Evolutionary conservation across 441 rosid genomes (phyloP), one percentile per base, ranked within the genome.

Genomic region (Breynia disticha): DNA sequence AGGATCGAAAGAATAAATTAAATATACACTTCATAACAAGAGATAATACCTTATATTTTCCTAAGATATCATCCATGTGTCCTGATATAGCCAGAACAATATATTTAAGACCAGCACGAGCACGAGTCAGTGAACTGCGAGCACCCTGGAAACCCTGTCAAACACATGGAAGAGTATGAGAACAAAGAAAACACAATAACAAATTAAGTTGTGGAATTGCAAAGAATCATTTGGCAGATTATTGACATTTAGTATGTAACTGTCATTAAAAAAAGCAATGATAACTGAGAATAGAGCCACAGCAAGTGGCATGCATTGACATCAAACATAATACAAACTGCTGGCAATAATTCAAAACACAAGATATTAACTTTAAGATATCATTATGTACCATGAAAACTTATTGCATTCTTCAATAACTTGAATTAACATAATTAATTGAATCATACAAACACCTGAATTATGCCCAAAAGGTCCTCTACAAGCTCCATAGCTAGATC

Each of bases 31-130:
- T 14, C 16, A 54, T 32, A 61, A 45, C 55, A 61, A 48, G 46
- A 19, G 44, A 52, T n/a, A 38, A 16, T 66, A 87, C 96, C 96
- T 87, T 87, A 66, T 82, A 87, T 76, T 76, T 87, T 59, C 83
- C 79, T 18, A 87, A 63, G 50, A 81, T 72, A 66, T 80, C 89
- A 76, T 87, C 96, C 88, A 84, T 72, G 66, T 87, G 83, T 49
- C 96, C 96, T 57, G 88, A 82, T 50, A 87, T 65, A 66, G 86
- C 96, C 66, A 87, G 80, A 73, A 87, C 72, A 61, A 87, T 67
- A 65, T 80, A 87, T 65, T 79, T 87, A 60, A 87, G 76, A 57
- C 88, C 83, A 69, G 88, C 84, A 63, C 79, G 86, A 68, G 90
- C 90, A 68, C 67, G 81, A 45, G 65, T 55, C 20, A 72, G 60